phyloP scores from a whole-genome alignment of 768 basidiomycete species.

The Suillus ampliporus region DNA sequence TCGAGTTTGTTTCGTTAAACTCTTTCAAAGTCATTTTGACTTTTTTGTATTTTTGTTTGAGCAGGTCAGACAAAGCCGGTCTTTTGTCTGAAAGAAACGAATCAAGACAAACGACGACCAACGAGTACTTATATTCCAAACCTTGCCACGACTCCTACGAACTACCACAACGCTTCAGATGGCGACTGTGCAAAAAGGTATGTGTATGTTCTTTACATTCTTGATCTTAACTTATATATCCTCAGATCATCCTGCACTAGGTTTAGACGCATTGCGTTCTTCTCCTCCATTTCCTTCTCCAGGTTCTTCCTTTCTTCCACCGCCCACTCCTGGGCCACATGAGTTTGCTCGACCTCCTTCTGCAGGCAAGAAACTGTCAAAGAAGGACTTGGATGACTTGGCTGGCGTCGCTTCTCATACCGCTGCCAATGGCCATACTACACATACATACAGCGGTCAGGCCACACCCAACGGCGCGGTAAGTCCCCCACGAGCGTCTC shows the following conservation, averaged over 20 bases:
- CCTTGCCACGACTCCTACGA: conserved; percentile 10
- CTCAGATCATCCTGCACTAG: conserved; percentile 1
- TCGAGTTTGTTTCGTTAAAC: conserved; percentile 2
- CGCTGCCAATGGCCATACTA: conserved; percentile 2
- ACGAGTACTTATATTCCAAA: conserved; percentile 13
- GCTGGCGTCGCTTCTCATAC: conserved; percentile 8
- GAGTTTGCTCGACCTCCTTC: conserved; percentile 64
- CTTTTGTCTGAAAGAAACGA: conserved; percentile 8
- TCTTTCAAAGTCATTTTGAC: conserved; percentile 7
- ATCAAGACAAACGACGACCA: neutral
- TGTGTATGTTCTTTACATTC: neutral
- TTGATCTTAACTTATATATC: no score
- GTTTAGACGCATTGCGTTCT: conserved; percentile 48
- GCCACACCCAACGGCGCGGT: conserved; percentile 31
- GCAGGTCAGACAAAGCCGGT: conserved; percentile 15
- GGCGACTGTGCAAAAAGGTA: conserved; percentile 17
- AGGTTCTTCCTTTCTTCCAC: conserved; percentile 69
- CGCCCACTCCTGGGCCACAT: conserved; percentile 68
- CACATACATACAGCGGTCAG: conserved; percentile 10
- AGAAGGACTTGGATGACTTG: conserved; percentile 22
- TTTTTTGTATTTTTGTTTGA: neutral
- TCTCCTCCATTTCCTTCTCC: conserved; percentile 63
- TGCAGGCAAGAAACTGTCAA: conserved; percentile 29
- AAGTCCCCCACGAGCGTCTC: conserved; percentile 31
- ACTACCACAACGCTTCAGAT: conserved; percentile 4